A percentile compares a stretch with the other conserved stretches of the same genome.
phyloP scores from a whole-genome alignment of 352 stramenopile species.

The Lagenidium sp. region DNA sequence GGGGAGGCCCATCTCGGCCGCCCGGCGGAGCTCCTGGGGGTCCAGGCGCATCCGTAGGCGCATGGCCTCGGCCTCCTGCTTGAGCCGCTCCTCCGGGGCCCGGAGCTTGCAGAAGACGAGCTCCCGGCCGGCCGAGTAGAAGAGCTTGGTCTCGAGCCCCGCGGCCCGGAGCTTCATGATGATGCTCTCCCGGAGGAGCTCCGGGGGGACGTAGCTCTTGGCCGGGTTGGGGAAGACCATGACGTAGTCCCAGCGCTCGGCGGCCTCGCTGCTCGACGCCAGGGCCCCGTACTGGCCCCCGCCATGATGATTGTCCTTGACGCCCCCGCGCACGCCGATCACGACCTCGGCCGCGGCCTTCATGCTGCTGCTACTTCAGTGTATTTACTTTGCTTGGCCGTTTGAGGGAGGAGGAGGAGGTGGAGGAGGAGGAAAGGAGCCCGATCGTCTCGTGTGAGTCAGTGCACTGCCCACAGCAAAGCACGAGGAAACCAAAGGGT shows the following conservation, averaged over 20 bases:
- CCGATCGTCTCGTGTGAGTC: too few species aligned
- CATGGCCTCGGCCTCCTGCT: constrained; percentile 53
- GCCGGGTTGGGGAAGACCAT: constrained; percentile 77
- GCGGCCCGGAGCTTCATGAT: constrained; percentile 51
- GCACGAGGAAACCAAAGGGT: too few species aligned
- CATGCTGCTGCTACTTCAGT: too few species aligned
- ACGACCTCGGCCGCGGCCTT: constrained; percentile 10
- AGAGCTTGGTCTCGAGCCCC: constrained; percentile 63
- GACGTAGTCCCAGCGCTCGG: constrained; percentile 83
- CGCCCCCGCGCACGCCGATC: constrained; percentile 1
- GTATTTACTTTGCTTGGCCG: constrained; percentile 2
- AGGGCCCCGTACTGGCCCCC: constrained; percentile 78
- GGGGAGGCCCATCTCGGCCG: constrained; percentile 59
- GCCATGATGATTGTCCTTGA: constrained; percentile 1
- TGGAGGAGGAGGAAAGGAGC: too few species aligned
- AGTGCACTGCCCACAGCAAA: too few species aligned
- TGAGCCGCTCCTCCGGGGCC: constrained; percentile 60
- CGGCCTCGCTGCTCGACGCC: constrained; percentile 78
- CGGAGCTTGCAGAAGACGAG: constrained; percentile 82
- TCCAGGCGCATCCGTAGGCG: constrained; percentile 75
- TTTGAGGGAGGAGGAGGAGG: background rate
- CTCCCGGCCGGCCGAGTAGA: constrained; percentile 54
- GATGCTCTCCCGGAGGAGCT: constrained; percentile 71
- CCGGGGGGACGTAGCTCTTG: constrained; percentile 42
- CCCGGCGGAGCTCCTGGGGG: constrained; percentile 38